A percentile compares a stretch with the other conserved stretches of the same genome.
phyloP scores from a whole-genome alignment of 2,329 filamentous ascomycete genomes.

The Conoideocrella luteorostrata region DNA sequence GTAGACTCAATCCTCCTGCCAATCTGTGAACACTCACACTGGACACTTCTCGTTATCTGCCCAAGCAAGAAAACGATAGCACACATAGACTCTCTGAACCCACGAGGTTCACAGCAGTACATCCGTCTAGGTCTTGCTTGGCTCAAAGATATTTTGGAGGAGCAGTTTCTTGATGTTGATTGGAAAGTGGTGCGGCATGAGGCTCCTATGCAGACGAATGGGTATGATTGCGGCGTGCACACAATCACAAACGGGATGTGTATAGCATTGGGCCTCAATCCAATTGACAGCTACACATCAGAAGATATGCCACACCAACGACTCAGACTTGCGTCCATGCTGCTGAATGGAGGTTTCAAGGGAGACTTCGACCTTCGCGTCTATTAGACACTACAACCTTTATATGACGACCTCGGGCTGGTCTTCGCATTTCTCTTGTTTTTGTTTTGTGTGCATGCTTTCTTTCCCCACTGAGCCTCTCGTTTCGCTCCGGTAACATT shows the following conservation, averaged over 20 bases:
- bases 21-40: constrained; percentile 59
- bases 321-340: constrained; percentile 54
- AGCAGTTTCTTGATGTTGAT: constrained; percentile 47
- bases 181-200: constrained; percentile 51
- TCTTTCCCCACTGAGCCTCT: too few species aligned
- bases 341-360: constrained; percentile 61
- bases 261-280: constrained; percentile 46
- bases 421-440: not conserved
- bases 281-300: constrained; percentile 41
- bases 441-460: constrained; percentile 1
- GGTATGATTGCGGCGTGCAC: constrained; percentile 72
- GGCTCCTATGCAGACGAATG: constrained; percentile 56
- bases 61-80: constrained; percentile 54
- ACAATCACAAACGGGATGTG: constrained; percentile 67
- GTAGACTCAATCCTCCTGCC: constrained; percentile 65
- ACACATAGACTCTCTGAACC: constrained; percentile 62
- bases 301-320: constrained; percentile 54
- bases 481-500: too few species aligned
- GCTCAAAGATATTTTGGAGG: constrained; percentile 49
- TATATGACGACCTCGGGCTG: not conserved
- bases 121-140: constrained; percentile 42
- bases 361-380: constrained; percentile 49
- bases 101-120: constrained; percentile 31
- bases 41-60: constrained; percentile 64
- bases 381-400: constrained; percentile 22